Evolutionary conservation across 2,329 filamentous ascomycete genomes (phyloP), one percentile per base, ranked within the genome.

Genomic region (Macrophomina pseudophaseolina): DNA sequence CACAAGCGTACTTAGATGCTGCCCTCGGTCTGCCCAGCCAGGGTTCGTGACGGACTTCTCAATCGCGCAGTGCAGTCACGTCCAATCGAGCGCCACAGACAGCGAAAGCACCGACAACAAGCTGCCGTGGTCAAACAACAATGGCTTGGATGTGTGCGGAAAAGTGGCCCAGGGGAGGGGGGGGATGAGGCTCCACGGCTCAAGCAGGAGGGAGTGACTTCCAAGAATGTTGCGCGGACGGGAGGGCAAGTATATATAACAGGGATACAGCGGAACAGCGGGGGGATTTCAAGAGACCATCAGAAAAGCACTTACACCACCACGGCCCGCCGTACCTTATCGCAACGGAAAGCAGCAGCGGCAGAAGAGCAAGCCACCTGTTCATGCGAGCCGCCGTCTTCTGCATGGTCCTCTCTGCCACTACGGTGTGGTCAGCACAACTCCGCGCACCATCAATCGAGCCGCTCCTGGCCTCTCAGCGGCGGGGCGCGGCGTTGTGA

Each of bases 281-380:
- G 53, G 53, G 35, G 38, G 40, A 35, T 14, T 35, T 14, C 12
- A 46, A 12, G 7, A 46, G 28, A 46, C 44, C 23, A 46, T 46
- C 23, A 59, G 46, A 38, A 54, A 14, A 16, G n/a, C 28, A 59
- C 54, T 59, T 46, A 59, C 54, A 46, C 54, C 23, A 59, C 54
- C 54, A 59, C 23, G 5, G 12, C 12, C 42, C 23, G 23, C 23
- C 40, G 40, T 46, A 59, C 54, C 54, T 46, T 32, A 46, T 46
- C 54, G 54, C 38, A 2, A 33, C 54, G 14, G 54, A 46, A 32
- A 46, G 54, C 54, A 59, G 9, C 54, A 46, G 18, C 40, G 40
- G 54, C 16, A 46, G 40, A 18, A 59, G 54, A 59, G 40, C 54
- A 12, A 59, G 40, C 54, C 40, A 46, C 28, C 40, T 46, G 14